Percentiles rank a stretch among this genome's conserved stretches.
Conservation (phyloP, 1,284 basidiomycete species). For the Rhodotorula sp. region DNA sequence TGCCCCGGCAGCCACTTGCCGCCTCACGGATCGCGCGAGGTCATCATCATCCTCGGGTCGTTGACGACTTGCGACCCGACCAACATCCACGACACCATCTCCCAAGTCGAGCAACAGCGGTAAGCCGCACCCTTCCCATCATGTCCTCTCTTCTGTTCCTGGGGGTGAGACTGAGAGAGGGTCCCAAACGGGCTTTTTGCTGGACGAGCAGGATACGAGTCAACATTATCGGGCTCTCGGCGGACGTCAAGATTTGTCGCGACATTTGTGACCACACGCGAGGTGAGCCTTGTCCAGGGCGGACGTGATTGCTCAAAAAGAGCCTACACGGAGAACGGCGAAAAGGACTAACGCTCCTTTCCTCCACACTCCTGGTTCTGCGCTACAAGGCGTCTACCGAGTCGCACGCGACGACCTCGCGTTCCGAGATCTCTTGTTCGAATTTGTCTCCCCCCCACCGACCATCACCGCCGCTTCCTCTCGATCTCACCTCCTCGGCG, state of each 20-base stretch:
- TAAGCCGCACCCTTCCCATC: conserved; percentile 5
- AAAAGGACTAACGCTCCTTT: no score
- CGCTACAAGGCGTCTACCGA: conserved; percentile 71
- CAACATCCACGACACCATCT: conserved; percentile 89
- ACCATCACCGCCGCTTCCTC: conserved; percentile 46
- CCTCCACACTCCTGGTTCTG: no score
- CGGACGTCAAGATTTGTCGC: conserved; percentile 96
- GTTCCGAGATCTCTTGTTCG: conserved; percentile 90
- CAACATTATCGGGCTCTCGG: conserved; percentile 85
- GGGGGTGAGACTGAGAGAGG: neutral
- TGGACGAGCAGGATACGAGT: conserved; percentile 67
- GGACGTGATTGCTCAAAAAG: no score
- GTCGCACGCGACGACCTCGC: conserved; percentile 97
- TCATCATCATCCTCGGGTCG: conserved; percentile 88
- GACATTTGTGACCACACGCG: conserved; percentile 85
- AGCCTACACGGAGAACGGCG: no score
- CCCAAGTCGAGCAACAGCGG: conserved; percentile 66
- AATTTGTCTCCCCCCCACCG: conserved; percentile 90
- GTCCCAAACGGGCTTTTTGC: no score
- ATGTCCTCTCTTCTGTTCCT: no score
- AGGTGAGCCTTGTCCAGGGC: conserved; percentile 54
- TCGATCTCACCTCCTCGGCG: conserved; percentile 29
- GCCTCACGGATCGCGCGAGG: conserved; percentile 90
- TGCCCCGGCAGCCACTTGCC: conserved; percentile 72
- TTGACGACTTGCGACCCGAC: conserved; percentile 95